A percentile compares a stretch with the other conserved stretches of the same genome.
Conservation (phyloP, 176 grass and related monocot species). For the Hordeum vulgare region DNA sequence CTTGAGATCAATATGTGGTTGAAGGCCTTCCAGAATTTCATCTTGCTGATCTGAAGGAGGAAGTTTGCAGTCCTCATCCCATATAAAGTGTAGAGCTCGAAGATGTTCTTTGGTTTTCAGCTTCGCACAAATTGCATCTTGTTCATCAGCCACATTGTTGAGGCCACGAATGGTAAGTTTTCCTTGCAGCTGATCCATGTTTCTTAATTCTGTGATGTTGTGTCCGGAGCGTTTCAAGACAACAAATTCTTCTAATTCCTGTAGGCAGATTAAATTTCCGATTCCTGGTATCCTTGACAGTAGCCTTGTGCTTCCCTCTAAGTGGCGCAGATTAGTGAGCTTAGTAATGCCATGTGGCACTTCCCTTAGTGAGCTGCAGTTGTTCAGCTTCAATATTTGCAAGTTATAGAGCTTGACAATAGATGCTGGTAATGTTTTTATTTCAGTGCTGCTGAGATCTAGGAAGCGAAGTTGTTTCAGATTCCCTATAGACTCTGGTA, state of each 20-base stretch:
- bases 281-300: slow-evolving; percentile 35
- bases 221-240: slow-evolving; percentile 30
- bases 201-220: slow-evolving; percentile 46
- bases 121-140: slow-evolving; percentile 41
- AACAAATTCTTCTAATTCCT: slow-evolving; percentile 57
- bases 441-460: slow-evolving; percentile 48
- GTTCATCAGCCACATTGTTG: slow-evolving; percentile 37
- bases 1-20: slow-evolving; percentile 49
- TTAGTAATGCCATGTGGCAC: slow-evolving; percentile 44
- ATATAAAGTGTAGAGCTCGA: slow-evolving; percentile 42
- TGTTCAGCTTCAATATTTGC: slow-evolving; percentile 44
- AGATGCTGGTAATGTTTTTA: slow-evolving; percentile 41
- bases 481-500: slow-evolving; percentile 63
- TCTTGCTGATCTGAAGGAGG: slow-evolving; percentile 25
- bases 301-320: slow-evolving; percentile 31
- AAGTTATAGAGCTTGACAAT: slow-evolving; percentile 52
- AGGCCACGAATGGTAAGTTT: slow-evolving; percentile 54
- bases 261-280: slow-evolving; percentile 54
- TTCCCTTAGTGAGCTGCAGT: slow-evolving; percentile 42
- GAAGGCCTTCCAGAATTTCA: slow-evolving; percentile 50
- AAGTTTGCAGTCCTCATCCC: slow-evolving; percentile 29
- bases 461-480: slow-evolving; percentile 66
- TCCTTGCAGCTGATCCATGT: slow-evolving; percentile 55
- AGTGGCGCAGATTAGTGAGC: slow-evolving; percentile 54
- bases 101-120: slow-evolving; percentile 54